Evolutionary conservation across 2,329 filamentous ascomycete species (phyloP).

Genomic region (Ceratocystis colombiana): DNA sequence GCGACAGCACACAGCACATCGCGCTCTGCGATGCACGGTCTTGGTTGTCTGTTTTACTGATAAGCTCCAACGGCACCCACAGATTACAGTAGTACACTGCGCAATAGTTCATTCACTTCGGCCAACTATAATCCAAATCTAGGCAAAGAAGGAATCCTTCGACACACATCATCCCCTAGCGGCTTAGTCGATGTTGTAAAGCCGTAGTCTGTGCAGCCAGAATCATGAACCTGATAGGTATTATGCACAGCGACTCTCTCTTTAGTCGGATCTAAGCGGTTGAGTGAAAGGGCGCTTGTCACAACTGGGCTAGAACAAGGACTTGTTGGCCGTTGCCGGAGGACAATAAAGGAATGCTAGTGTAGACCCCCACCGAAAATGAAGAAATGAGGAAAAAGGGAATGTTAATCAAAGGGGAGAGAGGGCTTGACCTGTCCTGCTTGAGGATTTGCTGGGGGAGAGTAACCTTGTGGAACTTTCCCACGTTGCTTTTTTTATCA

Average conservation of each 20-base stretch:
- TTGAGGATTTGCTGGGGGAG: not conserved
- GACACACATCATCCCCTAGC: not conserved
- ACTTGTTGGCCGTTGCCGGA: slow-evolving; percentile 9
- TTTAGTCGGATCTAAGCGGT: not conserved
- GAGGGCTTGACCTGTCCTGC: not conserved
- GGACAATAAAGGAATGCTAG: not conserved
- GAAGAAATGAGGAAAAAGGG: slow-evolving; percentile 4
- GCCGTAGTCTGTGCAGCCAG: slow-evolving; percentile 7
- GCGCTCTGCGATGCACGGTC: too few relatives aligned
- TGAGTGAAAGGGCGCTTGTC: not conserved
- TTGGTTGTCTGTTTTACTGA: too few relatives aligned
- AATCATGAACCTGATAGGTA: not conserved
- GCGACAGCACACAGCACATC: not conserved
- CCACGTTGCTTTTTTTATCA: not conserved
- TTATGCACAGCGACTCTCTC: not conserved
- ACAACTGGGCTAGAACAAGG: not conserved
- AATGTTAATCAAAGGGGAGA: not conserved
- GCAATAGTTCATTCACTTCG: not conserved
- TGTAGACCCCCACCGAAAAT: not conserved
- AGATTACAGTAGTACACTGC: too few relatives aligned
- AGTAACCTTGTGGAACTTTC: slow-evolving; percentile 9
- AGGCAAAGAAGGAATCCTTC: slow-evolving; percentile 12
- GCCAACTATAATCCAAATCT: not conserved
- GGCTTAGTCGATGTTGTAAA: slow-evolving; percentile 15
- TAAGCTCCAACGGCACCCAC: too few relatives aligned